phyloP scores from a whole-genome alignment of 2,329 filamentous ascomycete species.

The Geosmithia flava region DNA sequence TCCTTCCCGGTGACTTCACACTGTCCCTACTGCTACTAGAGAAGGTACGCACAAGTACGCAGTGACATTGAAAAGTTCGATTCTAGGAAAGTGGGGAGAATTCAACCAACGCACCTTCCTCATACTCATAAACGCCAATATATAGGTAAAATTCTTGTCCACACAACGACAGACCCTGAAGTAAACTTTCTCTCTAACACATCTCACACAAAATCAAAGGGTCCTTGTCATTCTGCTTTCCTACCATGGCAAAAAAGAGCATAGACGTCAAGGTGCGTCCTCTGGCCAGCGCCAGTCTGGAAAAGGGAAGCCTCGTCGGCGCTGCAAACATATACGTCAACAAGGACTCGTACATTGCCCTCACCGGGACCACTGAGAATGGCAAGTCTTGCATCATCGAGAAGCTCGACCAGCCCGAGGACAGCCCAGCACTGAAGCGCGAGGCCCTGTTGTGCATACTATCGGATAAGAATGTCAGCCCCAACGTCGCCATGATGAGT shows the following conservation, averaged over 20 bases:
- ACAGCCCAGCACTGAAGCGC: constrained; percentile 11
- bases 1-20: too few relatives aligned
- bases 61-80: too few relatives aligned
- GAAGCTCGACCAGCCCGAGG: constrained; percentile 8
- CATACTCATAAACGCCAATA: too few relatives aligned
- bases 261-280: constrained; percentile 28
- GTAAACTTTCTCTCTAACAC: too few relatives aligned
- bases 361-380: constrained; percentile 28
- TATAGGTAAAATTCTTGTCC: too few relatives aligned
- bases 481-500: constrained; percentile 59
- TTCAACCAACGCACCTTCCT: too few relatives aligned
- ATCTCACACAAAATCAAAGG: too few relatives aligned
- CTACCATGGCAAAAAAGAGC: constrained; percentile 20
- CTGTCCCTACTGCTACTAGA: too few relatives aligned
- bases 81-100: too few relatives aligned
- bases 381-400: constrained; percentile 29
- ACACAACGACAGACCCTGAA: too few relatives aligned
- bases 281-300: constrained; percentile 24
- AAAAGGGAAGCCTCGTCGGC: constrained; percentile 27
- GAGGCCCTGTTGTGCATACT: constrained; percentile 38
- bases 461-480: constrained; percentile 49
- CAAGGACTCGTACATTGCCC: constrained; percentile 30
- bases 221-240: too few relatives aligned
- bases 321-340: constrained; percentile 35
- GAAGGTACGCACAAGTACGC: too few relatives aligned